Conservation (phyloP, 257 asterid species). For the Ajuga chamaepitys region DNA sequence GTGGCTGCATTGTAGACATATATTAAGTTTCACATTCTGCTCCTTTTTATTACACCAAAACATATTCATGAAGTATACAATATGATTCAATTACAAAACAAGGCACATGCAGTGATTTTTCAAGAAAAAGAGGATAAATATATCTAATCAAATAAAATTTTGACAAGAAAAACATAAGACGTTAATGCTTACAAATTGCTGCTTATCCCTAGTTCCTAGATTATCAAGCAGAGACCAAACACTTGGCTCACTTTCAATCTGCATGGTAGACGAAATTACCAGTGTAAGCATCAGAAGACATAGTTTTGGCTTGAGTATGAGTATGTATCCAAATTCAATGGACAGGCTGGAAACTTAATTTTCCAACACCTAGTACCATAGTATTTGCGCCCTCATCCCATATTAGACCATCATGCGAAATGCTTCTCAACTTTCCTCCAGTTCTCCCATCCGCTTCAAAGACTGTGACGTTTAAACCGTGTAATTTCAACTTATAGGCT, state of each 20-base stretch:
- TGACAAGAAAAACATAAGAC: slow-evolving; percentile 14
- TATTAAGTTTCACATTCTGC: slow-evolving; percentile 1
- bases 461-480: slow-evolving; percentile 74
- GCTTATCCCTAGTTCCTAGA: slow-evolving; percentile 70
- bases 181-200: slow-evolving; percentile 59
- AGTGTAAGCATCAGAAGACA: background rate
- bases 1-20: slow-evolving; percentile 52
- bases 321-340: slow-evolving; percentile 10
- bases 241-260: slow-evolving; percentile 78
- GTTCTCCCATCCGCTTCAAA: slow-evolving; percentile 76
- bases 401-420: slow-evolving; percentile 58
- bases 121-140: background rate
- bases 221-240: slow-evolving; percentile 77
- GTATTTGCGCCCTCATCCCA: slow-evolving; percentile 99
- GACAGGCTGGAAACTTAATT: background rate
- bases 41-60: background rate
- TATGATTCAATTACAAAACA: background rate
- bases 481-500: slow-evolving; percentile 76
- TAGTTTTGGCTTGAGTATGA: background rate
- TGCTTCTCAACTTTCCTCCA: slow-evolving; percentile 80
- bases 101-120: background rate
- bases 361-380: slow-evolving; percentile 43
- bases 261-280: slow-evolving; percentile 16
- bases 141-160: background rate
- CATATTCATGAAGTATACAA: background rate